Percentiles rank a stretch among this genome's conserved stretches.
Evolutionary conservation across 305 asterid species (phyloP).

Genomic region (Fraxinus ornus): DNA sequence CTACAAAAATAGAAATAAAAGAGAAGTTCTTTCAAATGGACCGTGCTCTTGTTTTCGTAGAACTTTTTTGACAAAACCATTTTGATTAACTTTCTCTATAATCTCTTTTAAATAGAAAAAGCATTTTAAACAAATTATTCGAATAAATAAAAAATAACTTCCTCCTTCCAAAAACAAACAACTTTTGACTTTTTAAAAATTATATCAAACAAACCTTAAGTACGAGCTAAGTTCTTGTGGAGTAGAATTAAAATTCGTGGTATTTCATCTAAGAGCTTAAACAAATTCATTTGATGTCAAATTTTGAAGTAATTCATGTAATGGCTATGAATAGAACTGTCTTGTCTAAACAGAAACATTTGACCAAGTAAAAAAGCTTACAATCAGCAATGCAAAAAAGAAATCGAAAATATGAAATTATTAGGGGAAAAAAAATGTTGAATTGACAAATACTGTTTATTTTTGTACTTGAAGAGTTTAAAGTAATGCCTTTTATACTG

Average conservation of each 20-base stretch:
- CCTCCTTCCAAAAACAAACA: too few species aligned
- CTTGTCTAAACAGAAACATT: not conserved
- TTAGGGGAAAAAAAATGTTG: too few species aligned
- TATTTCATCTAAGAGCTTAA: not conserved
- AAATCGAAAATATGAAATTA: not conserved
- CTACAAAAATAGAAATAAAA: too few species aligned
- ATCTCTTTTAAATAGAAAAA: too few species aligned
- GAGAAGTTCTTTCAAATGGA: too few species aligned
- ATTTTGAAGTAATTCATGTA: not conserved
- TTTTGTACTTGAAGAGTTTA: not conserved
- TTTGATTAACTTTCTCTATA: too few species aligned
- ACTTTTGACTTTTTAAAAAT: too few species aligned
- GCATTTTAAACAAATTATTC: too few species aligned
- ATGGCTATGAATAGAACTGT: not conserved
- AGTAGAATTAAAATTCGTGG: not conserved
- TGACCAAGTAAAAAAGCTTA: not conserved
- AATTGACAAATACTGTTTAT: not conserved
- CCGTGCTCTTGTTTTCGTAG: too few species aligned
- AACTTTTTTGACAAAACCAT: too few species aligned
- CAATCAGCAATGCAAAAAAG: not conserved
- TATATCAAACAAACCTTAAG: too few species aligned
- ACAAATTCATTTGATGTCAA: not conserved
- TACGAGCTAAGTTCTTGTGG: not conserved
- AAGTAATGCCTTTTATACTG: conserved; percentile 6
- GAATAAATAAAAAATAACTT: too few species aligned